Evolutionary conservation across 768 basidiomycete genomes (phyloP).

Genomic region (Boletus bicolor): DNA sequence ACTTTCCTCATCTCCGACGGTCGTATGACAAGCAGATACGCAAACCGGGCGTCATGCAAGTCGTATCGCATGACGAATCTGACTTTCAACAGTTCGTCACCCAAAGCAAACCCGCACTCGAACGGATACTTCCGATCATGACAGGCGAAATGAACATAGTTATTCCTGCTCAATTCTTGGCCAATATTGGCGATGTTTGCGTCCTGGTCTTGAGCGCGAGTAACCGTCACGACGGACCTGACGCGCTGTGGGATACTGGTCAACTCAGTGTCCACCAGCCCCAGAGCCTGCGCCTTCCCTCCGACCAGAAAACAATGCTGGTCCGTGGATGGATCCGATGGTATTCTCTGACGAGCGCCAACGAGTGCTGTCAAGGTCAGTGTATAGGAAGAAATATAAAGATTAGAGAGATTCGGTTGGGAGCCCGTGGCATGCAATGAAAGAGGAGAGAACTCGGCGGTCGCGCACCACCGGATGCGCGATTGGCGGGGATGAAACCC

Average conservation of each 20-base stretch:
- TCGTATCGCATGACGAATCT: constrained; percentile 3
- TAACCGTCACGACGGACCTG: not conserved
- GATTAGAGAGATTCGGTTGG: not conserved
- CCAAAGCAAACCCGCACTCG: constrained; percentile 14
- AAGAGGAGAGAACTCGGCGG: constrained; percentile 1
- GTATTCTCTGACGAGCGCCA: not conserved
- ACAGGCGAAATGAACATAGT: constrained; percentile 17
- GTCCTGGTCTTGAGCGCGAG: not conserved
- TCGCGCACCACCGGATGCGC: constrained; percentile 16
- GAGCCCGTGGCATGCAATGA: not conserved
- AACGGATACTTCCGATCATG: constrained; percentile 13
- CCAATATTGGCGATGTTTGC: not conserved
- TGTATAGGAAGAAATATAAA: constrained; percentile 2
- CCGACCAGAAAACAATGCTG: not conserved
- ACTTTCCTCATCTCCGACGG: not conserved
- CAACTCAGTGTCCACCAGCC: not conserved
- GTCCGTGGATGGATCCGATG: not conserved
- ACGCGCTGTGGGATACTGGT: not conserved
- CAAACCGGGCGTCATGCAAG: constrained; percentile 5
- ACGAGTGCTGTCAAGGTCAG: not conserved
- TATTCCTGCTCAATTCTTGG: not conserved
- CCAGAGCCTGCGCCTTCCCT: constrained; percentile 1
- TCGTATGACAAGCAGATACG: constrained; percentile 23
- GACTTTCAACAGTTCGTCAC: not conserved
- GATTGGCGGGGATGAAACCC: not conserved